Base-by-base conservation (phyloP, 1,284 basidiomycete genomes). In the Phylloboletellus chloephorus region DNA sequence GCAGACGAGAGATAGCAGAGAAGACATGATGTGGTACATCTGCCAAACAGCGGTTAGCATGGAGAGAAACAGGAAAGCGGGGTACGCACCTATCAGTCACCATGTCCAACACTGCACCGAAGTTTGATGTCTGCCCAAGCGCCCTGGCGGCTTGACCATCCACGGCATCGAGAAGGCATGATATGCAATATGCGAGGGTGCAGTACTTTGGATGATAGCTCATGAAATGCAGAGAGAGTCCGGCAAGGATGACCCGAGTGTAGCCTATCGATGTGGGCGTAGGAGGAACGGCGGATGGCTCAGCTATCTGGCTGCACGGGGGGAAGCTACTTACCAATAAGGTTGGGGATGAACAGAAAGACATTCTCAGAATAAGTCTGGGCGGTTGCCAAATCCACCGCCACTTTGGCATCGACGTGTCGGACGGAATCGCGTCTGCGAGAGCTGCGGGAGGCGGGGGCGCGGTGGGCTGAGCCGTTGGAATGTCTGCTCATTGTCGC, bases 51-150 rank as follows among this genome's bases (percentile, higher is more conserved):
- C 12, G 36, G 45, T 49, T 21, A 41, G 39, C 9, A 4, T 25
- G 24, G 25, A n/a, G 12, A 17, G 19, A 22, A 15, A 20, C 22
- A 40, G 31, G 20, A n/a, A 15, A 31, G 31, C 31, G 15, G 9
- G 31, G 17, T 24, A 28, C 41, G 67, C 49, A 95, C 89, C 95
- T 75, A 65, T 99, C 95, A n/a, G 96, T 98, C 41, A 99, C 95
- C 96, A 99, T 99, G 67, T 99, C 96, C 54, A 99, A 70, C 28
- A 98, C 95, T 4, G 93, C 94, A 28, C 96, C 96, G 64, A 98
- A 98, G 67, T 95, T 95, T 45, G 88, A 92, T 13, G 89, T 82
- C 67, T 99, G 95, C 6, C 82, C 82, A 24, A 97, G 68, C 3
- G 79, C 78, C 43, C 96, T 76, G n/a, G 96, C 96, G 4, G 88